These are phyloP conservation scores for Xylaria curta DNA, from an alignment of 495 filamentous ascomycete species.

Conservation along the genomic window DNA sequence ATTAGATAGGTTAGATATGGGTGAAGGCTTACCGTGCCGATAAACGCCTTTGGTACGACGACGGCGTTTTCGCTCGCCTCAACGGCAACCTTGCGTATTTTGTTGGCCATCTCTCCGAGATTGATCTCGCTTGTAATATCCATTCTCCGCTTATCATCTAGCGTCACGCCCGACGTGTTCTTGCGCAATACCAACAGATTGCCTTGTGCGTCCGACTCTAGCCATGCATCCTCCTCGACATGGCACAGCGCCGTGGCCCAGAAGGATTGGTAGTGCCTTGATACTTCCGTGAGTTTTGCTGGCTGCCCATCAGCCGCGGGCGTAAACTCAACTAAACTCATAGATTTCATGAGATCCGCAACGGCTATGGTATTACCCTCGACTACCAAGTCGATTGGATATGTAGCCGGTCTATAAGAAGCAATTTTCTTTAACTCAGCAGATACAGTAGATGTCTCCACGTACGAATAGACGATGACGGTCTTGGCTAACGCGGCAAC, in stretches of 20 bases:
- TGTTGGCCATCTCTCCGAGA: constrained; percentile 91
- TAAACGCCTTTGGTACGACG: constrained; percentile 81
- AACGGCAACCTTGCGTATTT: constrained; percentile 67
- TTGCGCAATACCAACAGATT: constrained; percentile 81
- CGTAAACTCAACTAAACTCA: constrained; percentile 74
- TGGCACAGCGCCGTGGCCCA: constrained; percentile 81
- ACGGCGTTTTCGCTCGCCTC: constrained; percentile 63
- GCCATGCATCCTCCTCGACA: constrained; percentile 73
- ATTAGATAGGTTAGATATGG: too few species aligned
- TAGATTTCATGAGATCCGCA: constrained; percentile 92
- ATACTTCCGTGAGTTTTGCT: constrained; percentile 70
- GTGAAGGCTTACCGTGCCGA: constrained; percentile 75
- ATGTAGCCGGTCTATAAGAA: constrained; percentile 80
- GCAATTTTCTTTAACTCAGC: constrained; percentile 68
- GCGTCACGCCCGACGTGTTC: constrained; percentile 73
- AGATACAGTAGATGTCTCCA: constrained; percentile 53
- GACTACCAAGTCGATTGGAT: constrained; percentile 83
- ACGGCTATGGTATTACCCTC: constrained; percentile 76
- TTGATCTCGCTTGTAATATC: constrained; percentile 79
- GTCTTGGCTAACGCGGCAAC: constrained; percentile 88
- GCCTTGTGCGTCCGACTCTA: constrained; percentile 83
- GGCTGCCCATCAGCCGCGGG: constrained; percentile 48
- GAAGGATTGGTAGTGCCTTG: constrained; percentile 77
- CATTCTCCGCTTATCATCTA: constrained; percentile 73
- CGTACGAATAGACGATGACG: constrained; percentile 69